Percentiles rank a stretch among this genome's conserved stretches.
These are phyloP conservation scores for Cytidiella melzeri DNA, from an alignment of 768 basidiomycete genomes.

Conservation along the genomic window DNA sequence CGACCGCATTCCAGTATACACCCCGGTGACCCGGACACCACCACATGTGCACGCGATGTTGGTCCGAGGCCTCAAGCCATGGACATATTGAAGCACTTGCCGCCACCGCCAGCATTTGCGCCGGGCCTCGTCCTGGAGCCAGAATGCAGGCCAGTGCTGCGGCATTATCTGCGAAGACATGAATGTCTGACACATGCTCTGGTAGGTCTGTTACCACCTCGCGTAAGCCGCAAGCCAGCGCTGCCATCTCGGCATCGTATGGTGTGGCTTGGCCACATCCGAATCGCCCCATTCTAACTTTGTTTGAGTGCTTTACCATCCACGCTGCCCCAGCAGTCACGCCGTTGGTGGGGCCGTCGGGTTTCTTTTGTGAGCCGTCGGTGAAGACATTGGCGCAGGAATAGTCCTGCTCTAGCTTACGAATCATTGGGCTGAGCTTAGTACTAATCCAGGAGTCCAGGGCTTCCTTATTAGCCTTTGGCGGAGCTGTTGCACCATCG, in stretches of 20 bases:
- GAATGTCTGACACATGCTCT: neutral
- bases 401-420: neutral
- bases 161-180: constrained; percentile 9
- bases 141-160: constrained; percentile 6
- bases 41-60: neutral
- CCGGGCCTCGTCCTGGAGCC: constrained; percentile 3
- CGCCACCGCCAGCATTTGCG: constrained; percentile 5
- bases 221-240: constrained; percentile 1
- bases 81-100: constrained; percentile 5
- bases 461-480: neutral
- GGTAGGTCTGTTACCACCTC: constrained; percentile 1
- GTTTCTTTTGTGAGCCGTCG: constrained; percentile 5
- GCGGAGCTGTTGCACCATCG: neutral
- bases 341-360: no score
- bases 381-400: constrained; percentile 2
- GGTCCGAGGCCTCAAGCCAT: neutral
- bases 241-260: constrained; percentile 11
- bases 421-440: neutral
- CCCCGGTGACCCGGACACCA: constrained; percentile 6
- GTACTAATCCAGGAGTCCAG: neutral
- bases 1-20: constrained; percentile 1
- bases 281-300: no score
- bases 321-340: no score
- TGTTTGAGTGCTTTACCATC: no score
- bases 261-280: no score